Evolutionary conservation across 257 asterid species (phyloP).

Genomic region (Solanum lignicaule): DNA sequence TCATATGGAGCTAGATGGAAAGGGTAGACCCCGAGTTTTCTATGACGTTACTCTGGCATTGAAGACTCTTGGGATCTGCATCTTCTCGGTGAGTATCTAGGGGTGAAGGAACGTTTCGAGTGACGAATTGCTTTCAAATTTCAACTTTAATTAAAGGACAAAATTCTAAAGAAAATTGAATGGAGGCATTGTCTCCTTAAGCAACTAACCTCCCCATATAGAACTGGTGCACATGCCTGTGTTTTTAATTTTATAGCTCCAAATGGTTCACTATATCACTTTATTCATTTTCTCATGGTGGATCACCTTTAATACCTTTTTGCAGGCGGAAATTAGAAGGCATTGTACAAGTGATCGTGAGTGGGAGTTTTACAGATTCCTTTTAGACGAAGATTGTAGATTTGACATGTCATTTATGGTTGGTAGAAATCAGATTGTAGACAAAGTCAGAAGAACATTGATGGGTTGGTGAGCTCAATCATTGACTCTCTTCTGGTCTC

Average conservation of each 20-base stretch:
- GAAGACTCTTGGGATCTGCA: slow-evolving; percentile 62
- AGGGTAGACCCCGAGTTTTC: slow-evolving; percentile 81
- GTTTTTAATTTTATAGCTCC: background rate
- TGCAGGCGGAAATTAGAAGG: slow-evolving; percentile 78
- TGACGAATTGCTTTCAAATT: background rate
- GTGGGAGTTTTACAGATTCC: slow-evolving; percentile 85
- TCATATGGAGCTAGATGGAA: slow-evolving; percentile 80
- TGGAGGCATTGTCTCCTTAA: background rate
- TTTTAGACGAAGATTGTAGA: slow-evolving; percentile 58
- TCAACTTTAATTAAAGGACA: background rate
- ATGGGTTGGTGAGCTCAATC: slow-evolving; percentile 72
- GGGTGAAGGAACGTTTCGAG: background rate
- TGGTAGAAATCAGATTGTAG: slow-evolving; percentile 52
- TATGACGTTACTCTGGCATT: slow-evolving; percentile 64
- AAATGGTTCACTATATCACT: background rate
- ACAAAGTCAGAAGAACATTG: slow-evolving; percentile 63
- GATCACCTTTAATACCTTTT: slow-evolving; percentile 1
- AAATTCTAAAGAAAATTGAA: background rate
- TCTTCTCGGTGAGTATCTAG: slow-evolving; percentile 50
- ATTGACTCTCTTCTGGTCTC: background rate
- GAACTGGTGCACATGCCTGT: background rate
- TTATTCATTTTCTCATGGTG: background rate
- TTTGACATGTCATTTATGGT: slow-evolving; percentile 29
- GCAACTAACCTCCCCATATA: background rate
- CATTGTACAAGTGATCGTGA: slow-evolving; percentile 50